phyloP scores from a whole-genome alignment of 2,329 filamentous ascomycete species.

The Xylariales sp. region DNA sequence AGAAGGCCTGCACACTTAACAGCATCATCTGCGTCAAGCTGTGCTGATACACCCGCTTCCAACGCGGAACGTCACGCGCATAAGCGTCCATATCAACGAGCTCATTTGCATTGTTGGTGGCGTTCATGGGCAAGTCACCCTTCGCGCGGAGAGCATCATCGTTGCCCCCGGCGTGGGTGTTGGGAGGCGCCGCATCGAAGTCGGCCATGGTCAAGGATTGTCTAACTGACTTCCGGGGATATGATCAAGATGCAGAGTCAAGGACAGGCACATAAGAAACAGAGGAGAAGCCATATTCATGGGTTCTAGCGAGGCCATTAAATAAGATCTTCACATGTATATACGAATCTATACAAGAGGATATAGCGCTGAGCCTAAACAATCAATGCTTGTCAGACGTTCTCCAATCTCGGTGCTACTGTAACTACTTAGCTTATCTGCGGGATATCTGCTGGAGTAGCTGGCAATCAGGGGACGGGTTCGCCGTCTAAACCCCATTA shows the following conservation, averaged over 20 bases:
- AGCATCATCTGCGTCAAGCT: constrained; percentile 45
- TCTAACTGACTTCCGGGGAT: constrained; percentile 1
- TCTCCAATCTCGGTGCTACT: too few relatives aligned
- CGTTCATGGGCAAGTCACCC: constrained; percentile 17
- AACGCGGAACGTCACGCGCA: constrained; percentile 26
- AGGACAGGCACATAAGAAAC: background rate
- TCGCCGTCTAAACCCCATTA: too few relatives aligned
- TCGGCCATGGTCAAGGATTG: constrained; percentile 15
- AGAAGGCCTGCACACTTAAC: constrained; percentile 40
- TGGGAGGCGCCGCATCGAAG: constrained; percentile 20
- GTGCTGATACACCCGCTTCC: constrained; percentile 41
- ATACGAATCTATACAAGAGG: too few relatives aligned
- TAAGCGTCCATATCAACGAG: constrained; percentile 32
- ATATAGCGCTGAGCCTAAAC: too few relatives aligned
- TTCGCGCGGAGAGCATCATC: constrained; percentile 17
- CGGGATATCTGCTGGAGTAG: too few relatives aligned
- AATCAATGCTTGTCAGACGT: too few relatives aligned
- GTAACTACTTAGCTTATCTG: too few relatives aligned
- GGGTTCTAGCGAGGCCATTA: too few relatives aligned
- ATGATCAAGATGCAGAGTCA: background rate
- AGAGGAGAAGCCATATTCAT: too few relatives aligned
- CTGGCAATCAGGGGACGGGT: too few relatives aligned
- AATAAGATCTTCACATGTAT: too few relatives aligned
- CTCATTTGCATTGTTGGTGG: constrained; percentile 12
- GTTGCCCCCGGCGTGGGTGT: constrained; percentile 19